Evolutionary conservation across 106 monocot species (phyloP).

Genomic region (Apostasia shenzhenica): DNA sequence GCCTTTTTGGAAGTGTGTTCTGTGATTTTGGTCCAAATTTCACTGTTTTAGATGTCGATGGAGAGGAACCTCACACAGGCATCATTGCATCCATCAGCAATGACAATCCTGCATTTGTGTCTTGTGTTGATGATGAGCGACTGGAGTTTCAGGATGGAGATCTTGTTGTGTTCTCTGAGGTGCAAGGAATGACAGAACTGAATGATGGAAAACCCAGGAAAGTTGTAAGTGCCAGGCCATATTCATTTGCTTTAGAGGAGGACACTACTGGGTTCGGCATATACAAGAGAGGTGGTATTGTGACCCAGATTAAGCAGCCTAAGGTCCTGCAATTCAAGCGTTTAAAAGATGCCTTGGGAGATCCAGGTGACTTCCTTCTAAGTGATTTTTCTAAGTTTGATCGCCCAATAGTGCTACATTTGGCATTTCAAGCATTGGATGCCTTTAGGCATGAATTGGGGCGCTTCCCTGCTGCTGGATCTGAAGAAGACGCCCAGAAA

Average conservation of each 20-base stretch:
- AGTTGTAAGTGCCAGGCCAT: constrained; percentile 46
- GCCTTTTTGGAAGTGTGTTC: constrained; percentile 68
- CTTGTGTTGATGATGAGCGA: constrained; percentile 75
- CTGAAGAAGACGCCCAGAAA: constrained; percentile 42
- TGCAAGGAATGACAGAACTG: constrained; percentile 67
- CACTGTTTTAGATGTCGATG: constrained; percentile 65
- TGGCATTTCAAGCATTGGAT: constrained; percentile 66
- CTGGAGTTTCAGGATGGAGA: constrained; percentile 76
- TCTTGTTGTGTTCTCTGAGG: constrained; percentile 69
- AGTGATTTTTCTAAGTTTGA: constrained; percentile 64
- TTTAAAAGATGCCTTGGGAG: constrained; percentile 43
- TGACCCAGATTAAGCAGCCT: constrained; percentile 56
- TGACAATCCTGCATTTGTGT: constrained; percentile 57
- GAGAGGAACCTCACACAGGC: constrained; percentile 74
- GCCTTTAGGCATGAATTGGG: constrained; percentile 38
- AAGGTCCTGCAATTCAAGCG: constrained; percentile 42
- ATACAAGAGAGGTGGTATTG: constrained; percentile 60
- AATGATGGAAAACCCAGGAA: constrained; percentile 76
- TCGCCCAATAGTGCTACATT: constrained; percentile 41
- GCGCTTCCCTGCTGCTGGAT: constrained; percentile 56
- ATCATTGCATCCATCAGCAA: constrained; percentile 79
- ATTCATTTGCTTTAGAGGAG: constrained; percentile 58
- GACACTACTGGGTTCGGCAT: constrained; percentile 46
- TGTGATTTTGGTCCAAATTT: constrained; percentile 85
- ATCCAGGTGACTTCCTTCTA: constrained; percentile 59